These are phyloP conservation scores for Chernovozyma aurita DNA, from an alignment of 1,139 yeast species.

Conservation along the genomic window DNA sequence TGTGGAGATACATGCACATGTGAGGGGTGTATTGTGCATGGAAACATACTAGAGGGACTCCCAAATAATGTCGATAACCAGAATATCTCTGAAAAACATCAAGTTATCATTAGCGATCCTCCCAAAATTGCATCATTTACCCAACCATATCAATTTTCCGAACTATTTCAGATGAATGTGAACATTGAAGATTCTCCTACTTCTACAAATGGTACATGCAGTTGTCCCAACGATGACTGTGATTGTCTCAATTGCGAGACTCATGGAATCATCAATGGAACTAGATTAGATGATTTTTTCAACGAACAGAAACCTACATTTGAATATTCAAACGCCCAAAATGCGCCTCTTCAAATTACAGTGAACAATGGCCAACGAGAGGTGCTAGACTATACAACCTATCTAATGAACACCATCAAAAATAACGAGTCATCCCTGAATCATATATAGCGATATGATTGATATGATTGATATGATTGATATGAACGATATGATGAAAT, in stretches of 20 bases:
- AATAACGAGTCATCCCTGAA: background rate
- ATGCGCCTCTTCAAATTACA: background rate
- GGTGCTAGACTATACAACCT: constrained; percentile 1
- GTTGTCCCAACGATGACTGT: constrained; percentile 44
- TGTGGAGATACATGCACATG: constrained; percentile 48
- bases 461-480: too few species aligned
- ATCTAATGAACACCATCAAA: background rate
- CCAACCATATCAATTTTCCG: background rate
- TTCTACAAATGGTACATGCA: constrained; percentile 23
- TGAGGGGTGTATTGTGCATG: constrained; percentile 45
- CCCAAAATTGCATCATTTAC: background rate
- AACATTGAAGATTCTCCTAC: constrained; percentile 3
- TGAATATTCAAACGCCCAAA: background rate
- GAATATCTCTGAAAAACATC: constrained; percentile 8
- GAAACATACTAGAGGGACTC: constrained; percentile 15
- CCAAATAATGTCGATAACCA: constrained; percentile 1
- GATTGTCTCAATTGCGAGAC: constrained; percentile 50
- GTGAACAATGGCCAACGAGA: constrained; percentile 1
- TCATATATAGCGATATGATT: background rate
- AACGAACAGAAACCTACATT: constrained; percentile 1
- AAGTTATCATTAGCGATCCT: constrained; percentile 8
- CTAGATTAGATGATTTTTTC: constrained; percentile 38
- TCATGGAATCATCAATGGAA: constrained; percentile 52
- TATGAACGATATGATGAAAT: too few species aligned
- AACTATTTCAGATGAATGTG: background rate